Conservation (phyloP, 139 green algal species). For the Chlorella sp. region DNA sequence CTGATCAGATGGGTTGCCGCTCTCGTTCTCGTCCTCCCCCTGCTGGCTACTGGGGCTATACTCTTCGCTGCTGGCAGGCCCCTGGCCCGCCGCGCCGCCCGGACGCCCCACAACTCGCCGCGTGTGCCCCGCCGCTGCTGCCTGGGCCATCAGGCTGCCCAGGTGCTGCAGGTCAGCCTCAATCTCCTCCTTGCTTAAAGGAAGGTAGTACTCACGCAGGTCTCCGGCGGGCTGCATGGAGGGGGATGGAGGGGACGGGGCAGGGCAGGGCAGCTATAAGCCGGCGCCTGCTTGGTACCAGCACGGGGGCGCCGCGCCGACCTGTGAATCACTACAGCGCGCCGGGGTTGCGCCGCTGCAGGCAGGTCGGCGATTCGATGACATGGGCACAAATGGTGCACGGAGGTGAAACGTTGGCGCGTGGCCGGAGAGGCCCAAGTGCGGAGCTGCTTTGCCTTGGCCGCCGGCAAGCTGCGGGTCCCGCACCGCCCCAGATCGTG, state of each 20-base stretch:
- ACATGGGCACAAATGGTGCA: no score
- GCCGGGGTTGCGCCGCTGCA: neutral
- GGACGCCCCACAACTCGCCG: neutral
- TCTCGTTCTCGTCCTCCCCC: slow-evolving; percentile 27
- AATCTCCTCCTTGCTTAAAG: slow-evolving; percentile 29
- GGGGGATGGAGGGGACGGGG: neutral
- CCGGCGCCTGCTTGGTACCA: neutral
- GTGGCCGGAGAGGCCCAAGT: no score
- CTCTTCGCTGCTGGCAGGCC: slow-evolving; percentile 8
- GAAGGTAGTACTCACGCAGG: slow-evolving; percentile 21
- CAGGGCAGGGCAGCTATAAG: neutral
- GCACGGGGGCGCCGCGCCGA: no score
- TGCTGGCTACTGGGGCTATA: slow-evolving; percentile 8
- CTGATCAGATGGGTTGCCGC: slow-evolving; percentile 12
- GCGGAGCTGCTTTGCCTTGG: no score
- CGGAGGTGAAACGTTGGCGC: no score
- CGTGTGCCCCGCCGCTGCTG: neutral
- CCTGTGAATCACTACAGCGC: no score
- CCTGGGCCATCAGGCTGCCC: neutral
- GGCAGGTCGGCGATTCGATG: neutral
- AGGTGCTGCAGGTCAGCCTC: slow-evolving; percentile 12
- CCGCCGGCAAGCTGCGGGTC: no score
- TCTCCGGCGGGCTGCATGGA: slow-evolving; percentile 11
- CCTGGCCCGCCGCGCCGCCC: neutral
- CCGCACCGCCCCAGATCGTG: no score